Conservation (phyloP, 2,329 filamentous ascomycete species). For the Mycosphaerella sp. region DNA sequence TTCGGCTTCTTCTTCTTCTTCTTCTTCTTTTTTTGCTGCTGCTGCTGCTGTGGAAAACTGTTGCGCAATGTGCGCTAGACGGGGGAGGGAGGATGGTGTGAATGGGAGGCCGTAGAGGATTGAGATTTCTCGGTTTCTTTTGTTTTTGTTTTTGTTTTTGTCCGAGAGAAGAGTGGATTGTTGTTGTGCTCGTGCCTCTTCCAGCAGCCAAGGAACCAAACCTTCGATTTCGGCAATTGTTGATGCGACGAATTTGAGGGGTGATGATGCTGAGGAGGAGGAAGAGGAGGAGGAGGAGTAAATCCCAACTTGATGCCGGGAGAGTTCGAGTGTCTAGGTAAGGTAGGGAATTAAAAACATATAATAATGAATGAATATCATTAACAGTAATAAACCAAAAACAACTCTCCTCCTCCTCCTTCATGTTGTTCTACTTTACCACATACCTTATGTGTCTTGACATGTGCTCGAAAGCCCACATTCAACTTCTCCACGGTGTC, state of each 20-base stretch:
- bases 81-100: conserved; percentile 53
- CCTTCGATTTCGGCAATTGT: conserved; percentile 69
- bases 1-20: too few relatives aligned
- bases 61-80: conserved; percentile 53
- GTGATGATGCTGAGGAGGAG: too few relatives aligned
- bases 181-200: too few relatives aligned
- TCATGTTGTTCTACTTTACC: too few relatives aligned
- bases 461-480: conserved; percentile 66
- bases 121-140: conserved; percentile 54
- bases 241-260: conserved; percentile 64
- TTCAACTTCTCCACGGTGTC: conserved; percentile 53
- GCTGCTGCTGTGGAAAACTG: too few relatives aligned
- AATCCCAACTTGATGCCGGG: conserved; percentile 66
- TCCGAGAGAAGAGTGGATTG: too few relatives aligned
- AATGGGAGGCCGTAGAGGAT: conserved; percentile 70
- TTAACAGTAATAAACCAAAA: too few relatives aligned
- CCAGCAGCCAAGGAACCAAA: conserved; percentile 54
- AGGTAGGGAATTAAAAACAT: too few relatives aligned
- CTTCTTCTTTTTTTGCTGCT: too few relatives aligned
- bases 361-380: too few relatives aligned
- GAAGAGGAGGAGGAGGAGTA: too few relatives aligned
- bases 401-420: too few relatives aligned
- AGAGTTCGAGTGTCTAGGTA: conserved; percentile 62
- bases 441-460: conserved; percentile 79
- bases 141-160: conserved; percentile 33